Evolutionary conservation across 2,329 filamentous ascomycete genomes (phyloP), one percentile per base, ranked within the genome.

Genomic region (Neurospora sp.): DNA sequence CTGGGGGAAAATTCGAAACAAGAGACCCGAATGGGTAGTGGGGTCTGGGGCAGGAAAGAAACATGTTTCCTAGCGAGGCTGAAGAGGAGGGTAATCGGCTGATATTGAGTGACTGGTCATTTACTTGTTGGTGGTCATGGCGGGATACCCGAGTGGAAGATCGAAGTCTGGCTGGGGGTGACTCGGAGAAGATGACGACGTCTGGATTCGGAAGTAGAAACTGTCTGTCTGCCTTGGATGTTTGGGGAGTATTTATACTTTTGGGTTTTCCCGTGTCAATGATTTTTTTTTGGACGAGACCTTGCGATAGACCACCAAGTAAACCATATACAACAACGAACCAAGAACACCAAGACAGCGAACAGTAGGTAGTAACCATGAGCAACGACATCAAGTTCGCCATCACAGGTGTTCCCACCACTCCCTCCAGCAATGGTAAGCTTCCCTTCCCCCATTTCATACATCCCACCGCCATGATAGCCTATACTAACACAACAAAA

Each of bases 331-430:
- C 6, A 58, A 13, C 23, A 17, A 17, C 46, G 46, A 62, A 33
- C 8, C 28, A 33, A 33, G 13, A 58, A 62, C 17, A 58, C 9
- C 17, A 38, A 11, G n/a, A 28, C 17, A 2, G 4, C 19, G 10
- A 46, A 17, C 9, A 28, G 43, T 4, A 23, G 3, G 3, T 28
- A 28, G 28, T 39, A 67, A 70, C 4, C 67, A 75, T 75, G 73
- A 73, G 66, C 67, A 42, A 4, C 66, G 73, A 75, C 70, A 68
- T 74, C 23, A 62, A 62, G 7, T 33, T 62, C 4, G 69, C 73
- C 38, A 73, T 75, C 66, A 75, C 74, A 1, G 74, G 73, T 10
- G 71, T 75, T 13, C 73, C 73, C 28, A 74, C 74, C 38, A 72
- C 73, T 33, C 70, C 73, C 1, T 73, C 70, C 38, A 11, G 70